Conservation (phyloP, 1,284 basidiomycete genomes). For the Ustilago nuda region DNA sequence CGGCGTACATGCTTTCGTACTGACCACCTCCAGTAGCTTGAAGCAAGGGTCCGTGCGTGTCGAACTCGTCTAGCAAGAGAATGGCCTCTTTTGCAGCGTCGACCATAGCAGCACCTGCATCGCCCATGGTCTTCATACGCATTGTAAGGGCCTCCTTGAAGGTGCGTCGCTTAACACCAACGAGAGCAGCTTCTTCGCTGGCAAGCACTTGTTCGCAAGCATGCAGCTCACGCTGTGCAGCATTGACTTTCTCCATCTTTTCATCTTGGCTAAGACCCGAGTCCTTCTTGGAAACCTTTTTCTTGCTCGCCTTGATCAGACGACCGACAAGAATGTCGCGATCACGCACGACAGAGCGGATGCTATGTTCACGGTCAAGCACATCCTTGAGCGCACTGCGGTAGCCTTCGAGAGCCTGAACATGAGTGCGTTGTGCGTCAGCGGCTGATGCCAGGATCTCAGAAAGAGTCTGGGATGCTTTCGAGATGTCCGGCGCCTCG, state of each 20-base stretch:
- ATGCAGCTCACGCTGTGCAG: conserved; percentile 69
- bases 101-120: conserved; percentile 69
- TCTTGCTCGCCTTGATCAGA: conserved; percentile 70
- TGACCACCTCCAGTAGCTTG: conserved; percentile 49
- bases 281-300: conserved; percentile 60
- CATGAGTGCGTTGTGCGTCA: conserved; percentile 69
- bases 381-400: conserved; percentile 70
- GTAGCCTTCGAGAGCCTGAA: conserved; percentile 69
- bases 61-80: conserved; percentile 67
- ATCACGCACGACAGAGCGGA: conserved; percentile 70
- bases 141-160: conserved; percentile 71
- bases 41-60: conserved; percentile 60
- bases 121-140: conserved; percentile 70
- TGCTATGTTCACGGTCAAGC: conserved; percentile 69
- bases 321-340: conserved; percentile 71
- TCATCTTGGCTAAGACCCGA: conserved; percentile 61
- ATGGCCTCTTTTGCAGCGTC: conserved; percentile 69
- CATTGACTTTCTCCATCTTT: conserved; percentile 67
- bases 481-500: conserved; percentile 67
- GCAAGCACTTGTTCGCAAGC: conserved; percentile 70
- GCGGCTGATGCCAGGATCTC: conserved; percentile 67
- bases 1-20: conserved; percentile 57
- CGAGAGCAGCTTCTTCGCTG: conserved; percentile 68
- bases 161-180: conserved; percentile 70
- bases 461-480: conserved; percentile 67